Conservation (phyloP, 2,329 filamentous ascomycete genomes). For the Achaetomium macrosporum region DNA sequence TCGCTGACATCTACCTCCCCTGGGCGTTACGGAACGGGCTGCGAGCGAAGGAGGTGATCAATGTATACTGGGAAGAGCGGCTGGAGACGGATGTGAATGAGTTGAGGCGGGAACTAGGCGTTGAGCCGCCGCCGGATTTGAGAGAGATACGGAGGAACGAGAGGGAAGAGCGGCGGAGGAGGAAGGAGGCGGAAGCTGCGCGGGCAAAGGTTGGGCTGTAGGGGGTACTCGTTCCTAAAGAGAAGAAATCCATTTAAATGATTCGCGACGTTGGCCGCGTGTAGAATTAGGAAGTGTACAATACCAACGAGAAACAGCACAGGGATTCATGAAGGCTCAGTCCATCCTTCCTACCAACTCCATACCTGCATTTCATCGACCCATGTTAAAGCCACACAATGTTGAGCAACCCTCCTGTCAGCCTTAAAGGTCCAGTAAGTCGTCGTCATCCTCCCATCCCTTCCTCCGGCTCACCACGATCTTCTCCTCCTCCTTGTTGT, state of each 20-base stretch:
- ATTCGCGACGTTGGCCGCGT: background rate
- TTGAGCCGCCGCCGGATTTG: slow-evolving; percentile 85
- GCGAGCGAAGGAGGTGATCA: slow-evolving; percentile 73
- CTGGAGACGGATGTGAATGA: slow-evolving; percentile 76
- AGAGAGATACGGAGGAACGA: slow-evolving; percentile 67
- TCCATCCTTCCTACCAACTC: background rate
- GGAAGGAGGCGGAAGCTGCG: slow-evolving; percentile 36
- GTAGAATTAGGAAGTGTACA: slow-evolving; percentile 8
- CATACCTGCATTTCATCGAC: background rate
- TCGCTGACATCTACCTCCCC: slow-evolving; percentile 72
- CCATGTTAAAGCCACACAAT: background rate
- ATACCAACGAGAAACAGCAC: background rate
- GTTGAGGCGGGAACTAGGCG: slow-evolving; percentile 67
- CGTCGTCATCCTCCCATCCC: slow-evolving; percentile 80
- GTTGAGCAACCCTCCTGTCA: background rate
- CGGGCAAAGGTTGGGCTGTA: background rate
- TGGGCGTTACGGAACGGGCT: slow-evolving; percentile 87
- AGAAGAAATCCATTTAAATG: background rate
- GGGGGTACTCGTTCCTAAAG: no score
- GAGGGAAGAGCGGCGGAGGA: slow-evolving; percentile 60
- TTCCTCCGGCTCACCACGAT: slow-evolving; percentile 84
- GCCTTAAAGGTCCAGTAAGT: slow-evolving; percentile 53
- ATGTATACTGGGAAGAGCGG: slow-evolving; percentile 97
- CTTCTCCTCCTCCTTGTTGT: slow-evolving; percentile 72
- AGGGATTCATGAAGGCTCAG: background rate